Percentiles rank a stretch among this genome's conserved stretches.
Evolutionary conservation across 192 early-diverging fungal species (phyloP).

Genomic region (Entophlyctis luteolus): DNA sequence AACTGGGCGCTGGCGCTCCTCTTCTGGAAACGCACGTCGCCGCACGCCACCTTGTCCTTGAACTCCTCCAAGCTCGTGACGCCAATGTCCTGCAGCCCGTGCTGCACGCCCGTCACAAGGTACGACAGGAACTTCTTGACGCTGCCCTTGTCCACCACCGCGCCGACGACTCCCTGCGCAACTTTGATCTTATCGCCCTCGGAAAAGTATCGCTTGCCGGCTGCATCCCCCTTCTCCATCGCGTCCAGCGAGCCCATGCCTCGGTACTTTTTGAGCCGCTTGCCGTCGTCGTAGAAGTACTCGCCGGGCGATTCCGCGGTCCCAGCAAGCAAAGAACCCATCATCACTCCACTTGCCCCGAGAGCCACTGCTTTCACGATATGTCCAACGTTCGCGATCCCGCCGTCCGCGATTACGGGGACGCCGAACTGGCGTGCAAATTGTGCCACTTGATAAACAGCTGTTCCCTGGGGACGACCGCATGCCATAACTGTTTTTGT

Average conservation of each 20-base stretch:
- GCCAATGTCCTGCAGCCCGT: constrained; percentile 97
- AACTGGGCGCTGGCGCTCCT: constrained; percentile 90
- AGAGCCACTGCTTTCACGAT: constrained; percentile 93
- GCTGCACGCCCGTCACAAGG: constrained; percentile 89
- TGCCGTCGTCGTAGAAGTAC: constrained; percentile 97
- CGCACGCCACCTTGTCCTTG: constrained; percentile 61
- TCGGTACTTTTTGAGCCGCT: constrained; percentile 97
- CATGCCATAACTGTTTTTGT: constrained; percentile 75
- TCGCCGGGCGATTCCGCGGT: constrained; percentile 94
- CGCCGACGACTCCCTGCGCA: constrained; percentile 95
- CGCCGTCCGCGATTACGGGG: constrained; percentile 95
- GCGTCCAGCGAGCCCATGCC: constrained; percentile 99
- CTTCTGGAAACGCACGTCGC: constrained; percentile 87
- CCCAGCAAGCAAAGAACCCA: constrained; percentile 94
- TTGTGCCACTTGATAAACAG: constrained; percentile 92
- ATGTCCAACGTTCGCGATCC: constrained; percentile 95
- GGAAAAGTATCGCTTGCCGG: constrained; percentile 86
- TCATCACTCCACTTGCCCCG: constrained; percentile 97
- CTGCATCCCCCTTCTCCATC: constrained; percentile 76
- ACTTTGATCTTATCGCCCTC: constrained; percentile 98
- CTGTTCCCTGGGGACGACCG: constrained; percentile 96
- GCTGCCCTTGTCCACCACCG: constrained; percentile 93
- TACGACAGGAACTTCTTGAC: constrained; percentile 92
- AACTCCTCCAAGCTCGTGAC: constrained; percentile 63
- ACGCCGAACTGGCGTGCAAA: constrained; percentile 90